Evolutionary conservation across 2,329 filamentous ascomycete species (phyloP), one percentile per base, ranked within the genome.

Genomic region (Chrysoporthe deuterocubensis): DNA sequence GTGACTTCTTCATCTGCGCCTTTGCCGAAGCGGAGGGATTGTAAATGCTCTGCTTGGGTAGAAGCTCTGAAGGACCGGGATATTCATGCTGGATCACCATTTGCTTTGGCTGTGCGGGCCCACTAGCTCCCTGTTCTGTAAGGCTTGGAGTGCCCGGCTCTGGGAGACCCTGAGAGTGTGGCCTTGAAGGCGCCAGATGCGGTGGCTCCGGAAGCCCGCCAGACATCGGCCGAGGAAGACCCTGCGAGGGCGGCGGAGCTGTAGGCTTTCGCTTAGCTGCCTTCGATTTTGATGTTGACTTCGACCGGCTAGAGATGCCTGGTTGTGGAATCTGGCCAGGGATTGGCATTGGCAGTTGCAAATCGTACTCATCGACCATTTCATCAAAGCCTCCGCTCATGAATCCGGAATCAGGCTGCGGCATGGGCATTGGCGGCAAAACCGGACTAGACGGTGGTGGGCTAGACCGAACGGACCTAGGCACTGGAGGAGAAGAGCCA

Each of bases 401-500:
- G 74, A 96, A 96, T 1, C 92, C 92, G 16, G 92, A 94, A 75
- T 97, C 93, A 8, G 84, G 83, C 71, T 90, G 83, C 5, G 85
- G 84, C 64, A 84, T 81, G 0, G 82, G 85, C 56, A 59, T 89
- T 0, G 87, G 86, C 8, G 88, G 88, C 62, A 94, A 83, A 56
- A 89, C 85, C 2, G 95, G 96, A 75, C 95, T 98, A 2, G 94
- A 97, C 37, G 90, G 88, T 40, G 88, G 87, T 4, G 91, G 89
- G 68, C 87, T 89, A 1, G 86, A 87, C 62, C 77, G 82, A 42
- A 84, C 82, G 48, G 85, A 85, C 71, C 88, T 86, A 70, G 94
- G 89, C 1, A 96, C 84, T 0, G 96, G 96, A 16, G 95, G 95
- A 3, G 95, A 98, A 0, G 96, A 98, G 1, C 92, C 92, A 73